Conservation (phyloP, 2,329 filamentous ascomycete genomes). For the Aspergillus calidoustus region DNA sequence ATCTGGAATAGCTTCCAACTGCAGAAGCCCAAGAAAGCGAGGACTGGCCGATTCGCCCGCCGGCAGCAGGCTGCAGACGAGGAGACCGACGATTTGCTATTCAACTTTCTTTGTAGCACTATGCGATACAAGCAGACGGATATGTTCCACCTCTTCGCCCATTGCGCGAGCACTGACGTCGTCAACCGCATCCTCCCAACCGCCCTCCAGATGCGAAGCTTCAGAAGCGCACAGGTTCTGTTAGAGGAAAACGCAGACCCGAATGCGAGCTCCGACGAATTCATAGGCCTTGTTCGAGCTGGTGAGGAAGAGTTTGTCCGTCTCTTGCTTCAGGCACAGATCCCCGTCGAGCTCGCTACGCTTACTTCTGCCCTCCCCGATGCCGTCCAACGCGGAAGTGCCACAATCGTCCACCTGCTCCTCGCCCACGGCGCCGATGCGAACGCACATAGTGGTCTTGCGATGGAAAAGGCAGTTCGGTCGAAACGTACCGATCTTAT, state of each 20-base stretch:
- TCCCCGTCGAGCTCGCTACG: slow-evolving; percentile 1
- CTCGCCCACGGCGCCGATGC: slow-evolving; percentile 14
- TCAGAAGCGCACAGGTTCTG: slow-evolving; percentile 6
- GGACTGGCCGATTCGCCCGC: slow-evolving; percentile 12
- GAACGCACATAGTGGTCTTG: slow-evolving; percentile 2
- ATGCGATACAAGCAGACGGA: slow-evolving; percentile 13
- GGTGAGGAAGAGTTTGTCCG: slow-evolving; percentile 13
- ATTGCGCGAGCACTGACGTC: slow-evolving; percentile 9
- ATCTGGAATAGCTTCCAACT: slow-evolving; percentile 13
- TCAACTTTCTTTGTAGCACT: slow-evolving; percentile 8
- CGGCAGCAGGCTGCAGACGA: slow-evolving; percentile 12
- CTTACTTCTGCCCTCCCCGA: slow-evolving; percentile 13
- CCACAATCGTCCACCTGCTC: slow-evolving; percentile 5
- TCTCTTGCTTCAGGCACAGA: slow-evolving; percentile 11
- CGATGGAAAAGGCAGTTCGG: slow-evolving; percentile 12
- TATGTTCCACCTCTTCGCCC: slow-evolving; percentile 15
- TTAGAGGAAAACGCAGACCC: slow-evolving; percentile 16
- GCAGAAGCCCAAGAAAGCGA: slow-evolving; percentile 17
- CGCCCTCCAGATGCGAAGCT: slow-evolving; percentile 14
- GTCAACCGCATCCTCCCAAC: slow-evolving; percentile 13
- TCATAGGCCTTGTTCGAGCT: not conserved
- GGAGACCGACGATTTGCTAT: slow-evolving; percentile 11
- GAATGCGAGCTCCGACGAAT: slow-evolving; percentile 12
- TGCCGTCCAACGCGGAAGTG: slow-evolving; percentile 6
- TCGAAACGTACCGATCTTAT: slow-evolving; percentile 11